Conservation (phyloP, 2,329 filamentous ascomycete species). For the Colletotrichum plurivorum region DNA sequence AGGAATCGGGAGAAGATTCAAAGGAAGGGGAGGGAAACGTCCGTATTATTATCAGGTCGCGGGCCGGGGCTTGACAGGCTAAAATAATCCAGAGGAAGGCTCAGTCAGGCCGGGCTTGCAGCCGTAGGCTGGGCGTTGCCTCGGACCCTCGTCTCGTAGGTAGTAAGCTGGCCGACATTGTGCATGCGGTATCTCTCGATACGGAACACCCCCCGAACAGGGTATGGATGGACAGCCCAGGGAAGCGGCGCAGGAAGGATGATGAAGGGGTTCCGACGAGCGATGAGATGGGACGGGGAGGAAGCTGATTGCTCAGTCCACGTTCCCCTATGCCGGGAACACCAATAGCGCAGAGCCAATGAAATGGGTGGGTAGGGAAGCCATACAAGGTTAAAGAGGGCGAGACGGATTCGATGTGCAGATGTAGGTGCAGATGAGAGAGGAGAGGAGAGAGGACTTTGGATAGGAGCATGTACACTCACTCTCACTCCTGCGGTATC, state of each 20-base stretch:
- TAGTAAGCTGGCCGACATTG: constrained; percentile 22
- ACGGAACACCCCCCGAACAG: constrained; percentile 28
- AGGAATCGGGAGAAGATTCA: background rate
- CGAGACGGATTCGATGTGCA: constrained; percentile 20
- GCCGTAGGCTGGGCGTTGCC: constrained; percentile 10
- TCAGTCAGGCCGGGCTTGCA: background rate
- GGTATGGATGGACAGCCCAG: constrained; percentile 31
- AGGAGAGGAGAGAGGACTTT: too few species aligned
- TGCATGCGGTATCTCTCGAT: constrained; percentile 28
- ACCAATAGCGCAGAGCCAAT: constrained; percentile 30
- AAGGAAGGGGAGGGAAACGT: background rate
- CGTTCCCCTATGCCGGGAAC: constrained; percentile 18
- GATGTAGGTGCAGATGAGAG: background rate
- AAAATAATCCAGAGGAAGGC: constrained; percentile 33
- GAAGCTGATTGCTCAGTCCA: constrained; percentile 19
- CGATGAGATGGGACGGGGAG: constrained; percentile 19
- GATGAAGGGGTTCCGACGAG: constrained; percentile 15
- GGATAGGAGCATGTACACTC: too few species aligned
- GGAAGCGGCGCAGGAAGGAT: constrained; percentile 26
- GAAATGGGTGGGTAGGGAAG: constrained; percentile 27
- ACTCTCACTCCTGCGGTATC: too few species aligned
- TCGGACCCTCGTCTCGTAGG: constrained; percentile 7
- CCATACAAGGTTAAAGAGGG: constrained; percentile 15
- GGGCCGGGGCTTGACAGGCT: constrained; percentile 29
- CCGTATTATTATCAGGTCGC: background rate